Conservation (phyloP, 768 basidiomycete genomes). For the Ephemerocybe angulata region DNA sequence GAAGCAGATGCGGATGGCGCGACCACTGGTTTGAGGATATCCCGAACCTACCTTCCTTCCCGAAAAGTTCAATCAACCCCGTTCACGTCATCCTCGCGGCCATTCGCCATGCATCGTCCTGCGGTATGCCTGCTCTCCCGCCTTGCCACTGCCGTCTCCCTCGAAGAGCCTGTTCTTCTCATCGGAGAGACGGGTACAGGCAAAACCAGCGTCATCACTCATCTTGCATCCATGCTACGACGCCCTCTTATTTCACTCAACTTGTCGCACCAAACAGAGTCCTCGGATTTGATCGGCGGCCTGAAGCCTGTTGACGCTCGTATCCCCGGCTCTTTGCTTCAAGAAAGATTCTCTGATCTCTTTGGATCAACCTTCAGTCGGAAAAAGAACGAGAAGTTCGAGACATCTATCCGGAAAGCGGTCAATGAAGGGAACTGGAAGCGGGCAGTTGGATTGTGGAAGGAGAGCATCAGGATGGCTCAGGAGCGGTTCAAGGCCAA, state of each 20-base stretch:
- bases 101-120: constrained; percentile 87
- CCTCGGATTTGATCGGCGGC: constrained; percentile 89
- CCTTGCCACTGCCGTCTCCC: constrained; percentile 67
- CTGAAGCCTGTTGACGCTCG: constrained; percentile 94
- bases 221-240: constrained; percentile 75
- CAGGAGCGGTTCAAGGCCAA: constrained; percentile 52
- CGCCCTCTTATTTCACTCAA: constrained; percentile 85
- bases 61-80: constrained; percentile 36
- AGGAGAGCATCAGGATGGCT: constrained; percentile 68
- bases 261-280: constrained; percentile 93
- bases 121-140: constrained; percentile 77
- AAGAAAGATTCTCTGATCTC: constrained; percentile 71
- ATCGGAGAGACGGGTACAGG: constrained; percentile 99
- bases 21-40: constrained; percentile 54
- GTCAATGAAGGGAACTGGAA: constrained; percentile 84
- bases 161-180: constrained; percentile 81
- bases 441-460: constrained; percentile 79
- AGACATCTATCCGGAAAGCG: constrained; percentile 76
- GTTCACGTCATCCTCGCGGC: constrained; percentile 38
- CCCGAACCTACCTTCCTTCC: constrained; percentile 57
- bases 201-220: constrained; percentile 89
- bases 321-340: constrained; percentile 65
- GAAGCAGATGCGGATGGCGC: constrained; percentile 67
- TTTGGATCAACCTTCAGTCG: constrained; percentile 88
- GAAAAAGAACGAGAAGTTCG: constrained; percentile 84